Base-by-base conservation (phyloP, 257 asterid species). In the Salvia miltiorrhiza region DNA sequence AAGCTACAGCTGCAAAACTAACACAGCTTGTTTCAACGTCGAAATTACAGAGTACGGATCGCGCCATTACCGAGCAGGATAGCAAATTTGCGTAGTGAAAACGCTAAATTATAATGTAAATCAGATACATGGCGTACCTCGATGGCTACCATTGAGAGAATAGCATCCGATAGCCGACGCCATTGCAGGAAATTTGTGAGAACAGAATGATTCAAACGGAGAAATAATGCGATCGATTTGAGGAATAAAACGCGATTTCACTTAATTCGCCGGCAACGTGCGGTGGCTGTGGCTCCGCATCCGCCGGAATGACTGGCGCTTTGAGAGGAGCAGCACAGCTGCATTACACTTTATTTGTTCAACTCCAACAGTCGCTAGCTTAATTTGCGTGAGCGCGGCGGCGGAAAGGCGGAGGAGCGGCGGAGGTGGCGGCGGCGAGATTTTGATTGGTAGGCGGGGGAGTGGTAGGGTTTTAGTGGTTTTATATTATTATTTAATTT, bases 81-180 rank as follows among this genome's bases (percentile, higher is more conserved):
- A 26, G 19, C 37, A 7, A 43, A 0, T 47, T 28, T 19, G 68
- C 58, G 40, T 0, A 39, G 5, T 52, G 26, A 17, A 69, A 48
- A 28, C 1, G 17, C 65, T 32, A 26, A 30, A 39, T 37, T 12
- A 16, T 2, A 53, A 35, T 52, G 24, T 35, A 28, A 7, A 35
- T 32, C 24, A 4, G 61, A 45, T 3, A 30, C 0, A 10, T 5
- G 54, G 3, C 24, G 21, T 69, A 83, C 87, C 85, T 65, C 56
- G 72, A 56, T 65, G 63, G 47, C 66, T 62, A 63, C 71, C 62
- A 45, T 72, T 83, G 66, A 83, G 55, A 26, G 80, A 75, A 52
- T n/a, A 83, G 28, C 72, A 83, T 61, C 74, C 83, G 41, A 80
- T 33, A 26, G 83, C 66, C 59, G 72, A 65, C 44, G 83, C 75